These are phyloP conservation scores for Globisporangium apiculatum DNA, from an alignment of 352 stramenopile genomes.

Conservation along the genomic window DNA sequence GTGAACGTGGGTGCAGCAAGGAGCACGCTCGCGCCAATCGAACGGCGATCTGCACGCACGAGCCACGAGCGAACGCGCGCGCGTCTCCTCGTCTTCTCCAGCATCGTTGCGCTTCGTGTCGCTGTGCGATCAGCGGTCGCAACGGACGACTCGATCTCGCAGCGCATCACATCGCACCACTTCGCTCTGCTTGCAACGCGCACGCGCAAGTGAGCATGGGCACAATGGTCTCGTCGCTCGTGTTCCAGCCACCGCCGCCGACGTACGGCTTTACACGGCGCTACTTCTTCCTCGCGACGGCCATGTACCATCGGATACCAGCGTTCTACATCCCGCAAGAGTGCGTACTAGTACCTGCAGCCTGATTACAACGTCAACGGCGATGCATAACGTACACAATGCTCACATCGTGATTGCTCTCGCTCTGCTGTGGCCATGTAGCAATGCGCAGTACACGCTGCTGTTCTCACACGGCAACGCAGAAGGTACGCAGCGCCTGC, in stretches of 20 bases:
- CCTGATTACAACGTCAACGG: too few species aligned
- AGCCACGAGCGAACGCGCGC: too few species aligned
- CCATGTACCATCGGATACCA: conserved; percentile 85
- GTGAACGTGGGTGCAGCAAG: too few species aligned
- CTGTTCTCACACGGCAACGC: conserved; percentile 97
- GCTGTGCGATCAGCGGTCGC: too few species aligned
- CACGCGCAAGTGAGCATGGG: conserved; percentile 41
- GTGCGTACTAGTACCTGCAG: conserved; percentile 23
- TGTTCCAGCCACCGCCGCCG: conserved; percentile 83
- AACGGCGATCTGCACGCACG: too few species aligned
- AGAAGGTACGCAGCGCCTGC: conserved; percentile 53
- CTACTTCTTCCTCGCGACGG: conserved; percentile 93
- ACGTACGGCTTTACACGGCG: conserved; percentile 74
- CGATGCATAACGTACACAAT: neutral
- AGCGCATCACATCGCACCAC: too few species aligned
- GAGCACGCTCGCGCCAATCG: too few species aligned
- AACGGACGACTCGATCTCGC: too few species aligned
- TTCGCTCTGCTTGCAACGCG: too few species aligned
- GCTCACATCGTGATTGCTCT: neutral
- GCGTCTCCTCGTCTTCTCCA: too few species aligned
- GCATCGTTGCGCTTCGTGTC: too few species aligned
- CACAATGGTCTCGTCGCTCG: conserved; percentile 66
- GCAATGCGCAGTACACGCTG: conserved; percentile 91
- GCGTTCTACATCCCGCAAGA: conserved; percentile 93
- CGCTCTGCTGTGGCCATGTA: conserved; percentile 10